A percentile compares a stretch with the other conserved stretches of the same genome.
Evolutionary conservation across 768 basidiomycete species (phyloP).

Genomic region (Tephrocybe sp.): DNA sequence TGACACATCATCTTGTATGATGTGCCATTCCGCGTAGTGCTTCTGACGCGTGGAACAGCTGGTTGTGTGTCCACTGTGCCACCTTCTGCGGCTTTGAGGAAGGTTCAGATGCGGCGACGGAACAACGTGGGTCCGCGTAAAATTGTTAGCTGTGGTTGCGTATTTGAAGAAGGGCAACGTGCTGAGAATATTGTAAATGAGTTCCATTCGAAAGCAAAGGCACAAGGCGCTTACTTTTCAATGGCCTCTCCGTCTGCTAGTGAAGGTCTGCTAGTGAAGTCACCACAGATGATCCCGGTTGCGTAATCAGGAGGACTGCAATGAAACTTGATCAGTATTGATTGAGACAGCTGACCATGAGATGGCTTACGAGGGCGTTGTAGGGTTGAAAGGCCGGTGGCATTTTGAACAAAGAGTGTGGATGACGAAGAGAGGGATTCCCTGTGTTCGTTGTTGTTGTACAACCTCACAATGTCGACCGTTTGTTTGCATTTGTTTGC

Average conservation of each 20-base stretch:
- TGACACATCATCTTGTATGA: too few relatives aligned
- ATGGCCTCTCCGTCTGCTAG: constrained; percentile 89
- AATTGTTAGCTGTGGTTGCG: too few relatives aligned
- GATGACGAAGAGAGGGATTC: constrained; percentile 44
- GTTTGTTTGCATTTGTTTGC: too few relatives aligned
- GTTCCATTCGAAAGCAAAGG: not conserved
- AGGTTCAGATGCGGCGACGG: too few relatives aligned
- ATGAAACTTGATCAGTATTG: constrained; percentile 8
- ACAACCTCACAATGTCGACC: too few relatives aligned
- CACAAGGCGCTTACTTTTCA: constrained; percentile 63
- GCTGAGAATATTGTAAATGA: constrained; percentile 45
- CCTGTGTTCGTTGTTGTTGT: too few relatives aligned
- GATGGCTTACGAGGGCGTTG: constrained; percentile 70
- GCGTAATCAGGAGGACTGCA: constrained; percentile 85
- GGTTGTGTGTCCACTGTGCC: too few relatives aligned
- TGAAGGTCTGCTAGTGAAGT: too few relatives aligned
- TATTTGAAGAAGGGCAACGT: constrained; percentile 89
- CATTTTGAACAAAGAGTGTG: constrained; percentile 73
- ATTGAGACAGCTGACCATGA: constrained; percentile 1
- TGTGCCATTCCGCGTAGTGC: too few relatives aligned
- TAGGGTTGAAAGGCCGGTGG: constrained; percentile 79
- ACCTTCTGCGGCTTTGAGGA: too few relatives aligned
- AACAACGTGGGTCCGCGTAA: too few relatives aligned
- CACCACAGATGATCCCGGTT: constrained; percentile 94
- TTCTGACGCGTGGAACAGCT: too few relatives aligned